Conservation (phyloP, 371 early-diverging fungal species). For the Lichtheimia ornata region DNA sequence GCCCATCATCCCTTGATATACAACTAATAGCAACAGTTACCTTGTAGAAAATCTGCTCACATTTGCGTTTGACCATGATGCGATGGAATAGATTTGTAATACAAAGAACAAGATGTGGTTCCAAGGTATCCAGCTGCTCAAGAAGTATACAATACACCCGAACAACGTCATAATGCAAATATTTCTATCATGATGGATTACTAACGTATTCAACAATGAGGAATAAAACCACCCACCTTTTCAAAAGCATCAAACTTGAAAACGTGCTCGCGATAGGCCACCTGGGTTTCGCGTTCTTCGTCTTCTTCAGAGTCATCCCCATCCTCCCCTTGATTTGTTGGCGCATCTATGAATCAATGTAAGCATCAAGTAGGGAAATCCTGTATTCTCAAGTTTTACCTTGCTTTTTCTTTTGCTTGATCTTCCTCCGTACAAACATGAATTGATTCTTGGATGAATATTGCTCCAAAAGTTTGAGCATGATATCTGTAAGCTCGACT, state of each 20-base stretch:
- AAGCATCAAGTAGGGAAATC: no score
- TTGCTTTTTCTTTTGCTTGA: conserved; percentile 16
- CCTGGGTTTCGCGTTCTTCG: conserved; percentile 30
- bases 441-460: conserved; percentile 57
- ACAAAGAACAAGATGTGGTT: conserved; percentile 50
- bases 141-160: conserved; percentile 57
- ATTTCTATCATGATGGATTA: conserved; percentile 38
- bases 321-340: conserved; percentile 11
- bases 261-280: conserved; percentile 48
- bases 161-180: conserved; percentile 51
- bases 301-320: conserved; percentile 30
- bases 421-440: conserved; percentile 53
- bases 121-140: conserved; percentile 44
- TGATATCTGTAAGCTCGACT: conserved; percentile 56
- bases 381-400: not conserved
- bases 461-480: conserved; percentile 63
- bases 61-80: conserved; percentile 62
- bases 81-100: conserved; percentile 68
- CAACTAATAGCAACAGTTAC: conserved; percentile 18
- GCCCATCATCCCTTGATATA: no score
- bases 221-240: conserved; percentile 34
- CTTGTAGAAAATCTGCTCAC: conserved; percentile 63
- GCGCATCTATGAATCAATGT: not conserved
- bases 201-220: not conserved
- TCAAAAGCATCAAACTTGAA: conserved; percentile 64